Percentiles rank a stretch among this genome's conserved stretches.
These are phyloP conservation scores for Cladophialophora yegresii DNA, from an alignment of 2,329 filamentous ascomycete species.

Conservation along the genomic window DNA sequence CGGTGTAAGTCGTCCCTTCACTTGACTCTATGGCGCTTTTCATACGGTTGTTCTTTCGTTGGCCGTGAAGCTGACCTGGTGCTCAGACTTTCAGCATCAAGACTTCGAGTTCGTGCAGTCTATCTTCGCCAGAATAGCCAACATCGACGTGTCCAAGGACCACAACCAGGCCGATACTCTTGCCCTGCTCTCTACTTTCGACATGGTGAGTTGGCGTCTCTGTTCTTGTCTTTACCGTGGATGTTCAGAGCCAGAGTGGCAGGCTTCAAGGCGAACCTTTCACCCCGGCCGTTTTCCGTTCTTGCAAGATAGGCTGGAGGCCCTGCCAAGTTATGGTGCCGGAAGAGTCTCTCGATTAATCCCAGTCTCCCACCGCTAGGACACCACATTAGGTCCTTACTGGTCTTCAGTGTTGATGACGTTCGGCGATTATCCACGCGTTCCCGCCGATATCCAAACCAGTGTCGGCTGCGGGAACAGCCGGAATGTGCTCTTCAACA, in stretches of 20 bases:
- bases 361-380: not conserved
- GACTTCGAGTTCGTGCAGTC: constrained; percentile 17
- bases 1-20: constrained; percentile 4
- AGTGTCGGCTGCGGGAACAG: too few relatives aligned
- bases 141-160: constrained; percentile 1
- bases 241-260: too few relatives aligned
- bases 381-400: not conserved
- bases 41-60: not conserved
- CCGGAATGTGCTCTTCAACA: not conserved
- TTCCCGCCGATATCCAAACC: not conserved
- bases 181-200: constrained; percentile 2
- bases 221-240: too few relatives aligned
- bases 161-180: not conserved
- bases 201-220: not conserved
- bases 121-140: constrained; percentile 11
- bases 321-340: not conserved
- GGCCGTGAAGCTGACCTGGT: not conserved
- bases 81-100: constrained; percentile 2
- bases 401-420: not conserved
- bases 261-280: not conserved
- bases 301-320: not conserved
- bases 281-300: not conserved
- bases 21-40: not conserved
- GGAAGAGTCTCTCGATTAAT: not conserved
- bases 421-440: not conserved